A percentile compares a stretch with the other conserved stretches of the same genome.
Evolutionary conservation across 176 grass and related monocot species (phyloP).

Genomic region (Tillandsia fasciculata): DNA sequence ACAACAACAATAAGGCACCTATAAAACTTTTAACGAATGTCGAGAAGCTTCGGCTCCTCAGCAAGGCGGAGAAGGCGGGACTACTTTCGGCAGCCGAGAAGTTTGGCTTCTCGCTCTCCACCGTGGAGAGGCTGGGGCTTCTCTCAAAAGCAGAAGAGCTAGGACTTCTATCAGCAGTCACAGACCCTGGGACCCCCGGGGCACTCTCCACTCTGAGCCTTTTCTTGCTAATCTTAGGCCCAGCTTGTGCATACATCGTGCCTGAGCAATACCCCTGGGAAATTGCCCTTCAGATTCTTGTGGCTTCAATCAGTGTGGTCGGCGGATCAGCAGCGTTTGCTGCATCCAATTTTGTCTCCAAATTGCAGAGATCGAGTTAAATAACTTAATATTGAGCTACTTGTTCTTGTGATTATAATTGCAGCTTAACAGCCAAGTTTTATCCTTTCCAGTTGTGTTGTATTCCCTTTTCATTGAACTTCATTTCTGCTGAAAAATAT

Average conservation of each 20-base stretch:
- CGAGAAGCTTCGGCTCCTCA: conserved; percentile 81
- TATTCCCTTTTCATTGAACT: too few relatives aligned
- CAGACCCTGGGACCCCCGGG: conserved; percentile 58
- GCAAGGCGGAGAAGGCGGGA: conserved; percentile 86
- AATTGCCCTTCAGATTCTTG: conserved; percentile 60
- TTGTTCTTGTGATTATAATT: background rate
- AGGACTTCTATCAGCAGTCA: conserved; percentile 70
- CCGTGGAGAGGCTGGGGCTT: conserved; percentile 68
- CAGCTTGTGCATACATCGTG: conserved; percentile 57
- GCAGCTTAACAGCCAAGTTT: background rate
- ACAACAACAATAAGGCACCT: conserved; percentile 21
- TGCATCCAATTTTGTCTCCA: conserved; percentile 76
- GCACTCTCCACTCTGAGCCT: conserved; percentile 47
- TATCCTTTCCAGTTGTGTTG: too few relatives aligned
- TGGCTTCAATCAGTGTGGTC: conserved; percentile 47
- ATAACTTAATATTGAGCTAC: background rate
- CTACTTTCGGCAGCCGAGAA: conserved; percentile 79
- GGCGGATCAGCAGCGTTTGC: conserved; percentile 75
- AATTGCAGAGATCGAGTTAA: conserved; percentile 53
- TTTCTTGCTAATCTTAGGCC: conserved; percentile 49
- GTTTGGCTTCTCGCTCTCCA: conserved; percentile 70
- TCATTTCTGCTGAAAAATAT: too few relatives aligned
- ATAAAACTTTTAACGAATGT: conserved; percentile 93
- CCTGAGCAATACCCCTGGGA: conserved; percentile 80
- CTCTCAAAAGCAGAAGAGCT: conserved; percentile 92